These are phyloP conservation scores for Blastomyces parvus DNA, from an alignment of 2,329 filamentous ascomycete genomes.

Conservation along the genomic window DNA sequence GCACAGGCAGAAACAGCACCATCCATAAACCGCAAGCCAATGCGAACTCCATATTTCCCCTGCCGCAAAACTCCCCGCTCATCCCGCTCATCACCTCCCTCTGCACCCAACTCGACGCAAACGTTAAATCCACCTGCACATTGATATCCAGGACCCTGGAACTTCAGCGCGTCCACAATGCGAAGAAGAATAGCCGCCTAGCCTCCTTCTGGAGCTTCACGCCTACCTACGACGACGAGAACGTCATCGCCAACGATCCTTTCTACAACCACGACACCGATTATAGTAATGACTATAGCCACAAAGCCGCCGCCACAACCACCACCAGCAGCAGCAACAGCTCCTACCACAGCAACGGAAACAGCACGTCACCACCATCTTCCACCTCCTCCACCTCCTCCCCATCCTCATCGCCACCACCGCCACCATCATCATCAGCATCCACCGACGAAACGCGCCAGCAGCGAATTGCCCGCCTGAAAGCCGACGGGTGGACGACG, in stretches of 20 bases:
- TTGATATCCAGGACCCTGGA: slow-evolving; percentile 16
- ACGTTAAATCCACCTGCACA: slow-evolving; percentile 5
- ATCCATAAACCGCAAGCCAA: slow-evolving; percentile 19
- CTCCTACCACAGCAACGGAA: neutral
- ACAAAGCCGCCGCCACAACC: neutral
- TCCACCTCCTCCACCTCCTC: neutral
- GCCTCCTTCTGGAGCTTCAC: slow-evolving; percentile 35
- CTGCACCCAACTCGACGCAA: slow-evolving; percentile 14
- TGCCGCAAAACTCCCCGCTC: slow-evolving; percentile 18
- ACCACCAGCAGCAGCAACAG: neutral
- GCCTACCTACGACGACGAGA: slow-evolving; percentile 17
- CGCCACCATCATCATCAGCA: neutral
- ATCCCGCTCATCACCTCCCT: slow-evolving; percentile 22
- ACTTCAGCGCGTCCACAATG: slow-evolving; percentile 16
- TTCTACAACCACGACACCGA: neutral
- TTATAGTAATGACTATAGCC: neutral
- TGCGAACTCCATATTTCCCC: slow-evolving; percentile 17
- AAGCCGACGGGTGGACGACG: slow-evolving; percentile 29
- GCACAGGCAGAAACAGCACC: neutral
- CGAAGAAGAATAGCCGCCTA: slow-evolving; percentile 24
- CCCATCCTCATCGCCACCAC: neutral
- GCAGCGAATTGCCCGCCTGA: slow-evolving; percentile 28
- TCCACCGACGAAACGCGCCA: slow-evolving; percentile 15
- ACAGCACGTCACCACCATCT: neutral
- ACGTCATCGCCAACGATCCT: slow-evolving; percentile 8